A percentile compares a stretch with the other conserved stretches of the same genome.
phyloP scores from a whole-genome alignment of 306 rosid genomes.

The Urtica urens region DNA sequence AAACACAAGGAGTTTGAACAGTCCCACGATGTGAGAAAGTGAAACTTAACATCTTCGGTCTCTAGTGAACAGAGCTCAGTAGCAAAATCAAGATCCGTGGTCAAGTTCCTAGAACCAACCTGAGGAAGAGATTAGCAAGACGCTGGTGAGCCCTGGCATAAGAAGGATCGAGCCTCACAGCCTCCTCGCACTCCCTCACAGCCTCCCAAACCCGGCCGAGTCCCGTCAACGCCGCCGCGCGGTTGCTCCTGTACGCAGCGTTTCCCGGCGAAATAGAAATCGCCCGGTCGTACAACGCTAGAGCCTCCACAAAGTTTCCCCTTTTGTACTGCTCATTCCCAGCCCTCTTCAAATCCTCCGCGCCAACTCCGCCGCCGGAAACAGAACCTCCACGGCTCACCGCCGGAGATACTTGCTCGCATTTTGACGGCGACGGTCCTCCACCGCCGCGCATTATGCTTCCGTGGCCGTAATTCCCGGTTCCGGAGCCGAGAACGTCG shows the following conservation, averaged over 20 bases:
- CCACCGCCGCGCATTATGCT: constrained; percentile 79
- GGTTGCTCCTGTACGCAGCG: constrained; percentile 68
- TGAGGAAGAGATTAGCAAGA: constrained; percentile 59
- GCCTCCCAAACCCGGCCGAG: constrained; percentile 66
- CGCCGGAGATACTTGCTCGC: constrained; percentile 5
- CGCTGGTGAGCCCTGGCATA: constrained; percentile 83
- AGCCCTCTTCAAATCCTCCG: constrained; percentile 67
- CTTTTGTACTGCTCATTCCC: constrained; percentile 77
- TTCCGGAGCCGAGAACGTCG: constrained; percentile 75
- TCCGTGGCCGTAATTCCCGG: constrained; percentile 79
- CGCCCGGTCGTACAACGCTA: constrained; percentile 70
- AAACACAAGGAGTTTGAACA: constrained; percentile 2
- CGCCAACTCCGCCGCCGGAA: constrained; percentile 30
- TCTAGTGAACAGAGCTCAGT: too few species aligned
- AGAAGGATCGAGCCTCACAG: constrained; percentile 73
- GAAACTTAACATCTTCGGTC: too few species aligned
- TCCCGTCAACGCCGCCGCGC: constrained; percentile 81
- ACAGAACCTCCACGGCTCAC: constrained; percentile 26
- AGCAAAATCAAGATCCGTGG: too few species aligned
- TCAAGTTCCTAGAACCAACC: constrained; percentile 51
- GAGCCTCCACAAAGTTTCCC: constrained; percentile 66
- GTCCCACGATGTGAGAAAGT: too few species aligned
- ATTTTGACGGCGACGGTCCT: constrained; percentile 10
- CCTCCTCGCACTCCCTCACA: constrained; percentile 74
- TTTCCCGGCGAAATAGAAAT: constrained; percentile 58